Evolutionary conservation across 495 filamentous ascomycete species (phyloP), one percentile per base, ranked within the genome.

Genomic region (Apodospora peruviana): DNA sequence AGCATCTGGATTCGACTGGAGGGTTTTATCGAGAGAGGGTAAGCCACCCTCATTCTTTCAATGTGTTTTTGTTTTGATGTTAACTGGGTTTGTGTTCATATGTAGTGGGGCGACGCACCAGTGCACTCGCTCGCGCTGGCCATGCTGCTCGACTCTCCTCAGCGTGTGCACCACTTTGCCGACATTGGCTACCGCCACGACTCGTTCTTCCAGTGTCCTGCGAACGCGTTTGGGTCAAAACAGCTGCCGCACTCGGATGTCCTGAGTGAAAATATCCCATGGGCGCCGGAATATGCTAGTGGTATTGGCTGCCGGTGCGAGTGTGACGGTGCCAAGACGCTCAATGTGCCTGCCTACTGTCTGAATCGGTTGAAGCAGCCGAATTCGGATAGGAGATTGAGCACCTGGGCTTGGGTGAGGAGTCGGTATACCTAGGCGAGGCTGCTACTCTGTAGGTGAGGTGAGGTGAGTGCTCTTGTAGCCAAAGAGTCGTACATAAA

Each of bases 171-270:
- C 48, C 77, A 78, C 42, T 80, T 77, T 32, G 62, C 65, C 23
- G 76, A 80, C 36, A 59, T 80, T 48, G 76, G 76, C 12, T 80
- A 80, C 46, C 63, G 67, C 29, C 76, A 80, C 46, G 72, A 74
- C 47, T 67, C 61, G 40, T 75, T 67, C 38, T 78, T 64, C 50
- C 66, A 76, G 41, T 73, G 65, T 41, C 73, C 70, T 0, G 70
- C 66, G 10, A 73, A 73, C 35, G 68, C 69, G n/a, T 65, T 65
- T 2, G 66, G 64, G 10, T 62, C 61, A 7, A 32, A 32, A 0
- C 70, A 75, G 49, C 45, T 71, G 7, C 62, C 47, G 16, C 58
- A 62, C 19, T 67, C 64, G 2, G 35, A 65, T 43, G 45, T 51
- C 4, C 56, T 71, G 5, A 64, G 64, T 29, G 47, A 57, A 17